Base-by-base conservation (phyloP, 495 filamentous ascomycete genomes). In the Aspergillus ostianus region DNA sequence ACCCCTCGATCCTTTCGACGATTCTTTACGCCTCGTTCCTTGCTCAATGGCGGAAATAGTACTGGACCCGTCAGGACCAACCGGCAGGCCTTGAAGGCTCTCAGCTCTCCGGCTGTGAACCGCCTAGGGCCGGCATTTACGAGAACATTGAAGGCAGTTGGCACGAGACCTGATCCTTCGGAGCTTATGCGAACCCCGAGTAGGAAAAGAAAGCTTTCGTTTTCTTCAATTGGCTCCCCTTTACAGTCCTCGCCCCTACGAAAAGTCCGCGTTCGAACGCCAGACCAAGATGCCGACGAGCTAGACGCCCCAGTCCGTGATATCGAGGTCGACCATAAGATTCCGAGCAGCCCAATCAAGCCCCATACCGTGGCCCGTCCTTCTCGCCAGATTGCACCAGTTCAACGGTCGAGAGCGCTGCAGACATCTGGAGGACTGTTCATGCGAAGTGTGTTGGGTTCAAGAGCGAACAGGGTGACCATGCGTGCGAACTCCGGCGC, bases 1-100 rank as follows among this genome's bases (percentile, higher is more conserved):
- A 92, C 89, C 27, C 89, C 89, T 44, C 78, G 87, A 55, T 87
- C 85, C 54, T 96, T 96, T 66, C 85, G 75, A 46, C 80, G 85
- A 29, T 97, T 97, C 77, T 97, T 96, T 67, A 93, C 90, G 15
- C 92, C 92, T 52, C 82, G 81, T 5, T 77, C 74, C 29, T 63
- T 77, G 55, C 69, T 80, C 44, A 65, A 80, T 60, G 66, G 77
- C 19, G 64, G 67, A n/a, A 71, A 62, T 58, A 73, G 75, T 77
- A 64, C 73, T 58, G 59, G 70, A 65, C 59, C 68, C 65, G 73
- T 82, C 62, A 83, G 76, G 63, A 78, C 84, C 17, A 82, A 80
- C 62, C 78, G 88, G 62, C 80, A 84, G 65, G 84, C 88, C 50
- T 80, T 96, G 52, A 79, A 80, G 53, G 87, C 91, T 49, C 87